phyloP scores from a whole-genome alignment of 129 eudicot genomes.

The Centella asiatica region DNA sequence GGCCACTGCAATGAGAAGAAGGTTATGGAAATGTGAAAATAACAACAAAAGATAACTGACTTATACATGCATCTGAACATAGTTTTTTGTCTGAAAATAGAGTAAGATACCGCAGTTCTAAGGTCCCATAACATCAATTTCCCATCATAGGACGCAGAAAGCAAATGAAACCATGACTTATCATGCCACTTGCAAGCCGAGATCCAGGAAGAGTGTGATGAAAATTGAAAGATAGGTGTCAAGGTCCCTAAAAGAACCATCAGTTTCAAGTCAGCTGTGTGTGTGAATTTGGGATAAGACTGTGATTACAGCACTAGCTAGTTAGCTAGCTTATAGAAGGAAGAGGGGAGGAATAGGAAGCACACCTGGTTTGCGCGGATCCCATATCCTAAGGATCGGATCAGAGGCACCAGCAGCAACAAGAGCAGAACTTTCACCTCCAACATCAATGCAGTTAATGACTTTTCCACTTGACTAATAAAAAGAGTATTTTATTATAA shows the following conservation, averaged over 20 bases:
- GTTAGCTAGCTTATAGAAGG: neutral
- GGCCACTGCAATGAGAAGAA: slow-evolving; percentile 65
- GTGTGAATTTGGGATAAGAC: neutral
- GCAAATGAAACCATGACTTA: slow-evolving; percentile 80
- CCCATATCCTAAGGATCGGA: slow-evolving; percentile 83
- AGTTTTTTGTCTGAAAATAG: neutral
- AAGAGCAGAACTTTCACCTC: slow-evolving; percentile 89
- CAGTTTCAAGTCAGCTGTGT: neutral
- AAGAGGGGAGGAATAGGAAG: slow-evolving; percentile 1
- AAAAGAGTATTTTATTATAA: neutral
- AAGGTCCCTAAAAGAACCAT: slow-evolving; percentile 50
- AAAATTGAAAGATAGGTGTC: slow-evolving; percentile 80
- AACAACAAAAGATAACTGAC: neutral
- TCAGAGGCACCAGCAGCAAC: slow-evolving; percentile 90
- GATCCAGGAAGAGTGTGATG: slow-evolving; percentile 85
- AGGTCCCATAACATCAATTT: slow-evolving; percentile 97
- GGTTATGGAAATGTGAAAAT: neutral
- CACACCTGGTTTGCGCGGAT: slow-evolving; percentile 98
- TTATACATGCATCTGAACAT: neutral
- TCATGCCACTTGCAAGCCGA: slow-evolving; percentile 87
- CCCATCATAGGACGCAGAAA: slow-evolving; percentile 89
- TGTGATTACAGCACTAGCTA: too few species aligned
- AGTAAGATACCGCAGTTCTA: slow-evolving; percentile 68
- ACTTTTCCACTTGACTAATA: slow-evolving; percentile 72
- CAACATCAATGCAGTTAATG: slow-evolving; percentile 74